Base-by-base conservation (phyloP, 1,139 yeast species). In the Pichia sp. region DNA sequence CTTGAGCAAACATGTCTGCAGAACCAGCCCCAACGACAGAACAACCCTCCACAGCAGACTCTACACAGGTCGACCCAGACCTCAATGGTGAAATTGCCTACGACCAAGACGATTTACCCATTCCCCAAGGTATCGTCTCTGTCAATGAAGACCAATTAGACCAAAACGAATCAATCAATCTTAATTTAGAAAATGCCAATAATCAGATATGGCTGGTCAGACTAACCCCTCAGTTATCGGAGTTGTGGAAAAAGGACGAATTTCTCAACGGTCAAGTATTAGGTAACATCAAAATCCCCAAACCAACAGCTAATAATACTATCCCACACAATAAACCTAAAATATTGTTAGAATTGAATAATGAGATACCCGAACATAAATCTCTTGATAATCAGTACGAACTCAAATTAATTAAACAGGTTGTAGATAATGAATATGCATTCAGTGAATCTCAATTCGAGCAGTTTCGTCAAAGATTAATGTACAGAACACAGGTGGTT, bases 181-280 rank as follows among this genome's bases (percentile, higher is more conserved):
- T 85, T 70, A 79, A 82, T 59, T 61, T 84, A 43, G 54, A 67
- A 8, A 67, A 69, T 29, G 78, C 81, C 12, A 69, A 68, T 43
- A 81, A 80, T 57, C 88, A 88, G 59, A 83, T 92, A 39, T 92
- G 98, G 98, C 71, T 92, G 27, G 96, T 92, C 26, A 80, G 95
- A 58, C 70, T 92, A 58, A 97, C 98, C 5, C 80, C 86, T 60
- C 89, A 88, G 61, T 71, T 92, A 53, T 85, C 95, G 43, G 89
- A 84, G 45, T 74, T 78, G 56, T 89, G 97, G 96, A 76, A 81
- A 48, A 75, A 83, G 53, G 74, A 79, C 42, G 79, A 74, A 16
- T 70, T 70, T 36, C 67, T 85, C 51, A 73, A 79, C 51, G 94
- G 96, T 2, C 80, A 84, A 59, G 83, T 82, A 55, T 69, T 92